Percentiles rank a stretch among this genome's conserved stretches.
phyloP scores from a whole-genome alignment of 768 basidiomycete genomes.

The Mycena galopus region DNA sequence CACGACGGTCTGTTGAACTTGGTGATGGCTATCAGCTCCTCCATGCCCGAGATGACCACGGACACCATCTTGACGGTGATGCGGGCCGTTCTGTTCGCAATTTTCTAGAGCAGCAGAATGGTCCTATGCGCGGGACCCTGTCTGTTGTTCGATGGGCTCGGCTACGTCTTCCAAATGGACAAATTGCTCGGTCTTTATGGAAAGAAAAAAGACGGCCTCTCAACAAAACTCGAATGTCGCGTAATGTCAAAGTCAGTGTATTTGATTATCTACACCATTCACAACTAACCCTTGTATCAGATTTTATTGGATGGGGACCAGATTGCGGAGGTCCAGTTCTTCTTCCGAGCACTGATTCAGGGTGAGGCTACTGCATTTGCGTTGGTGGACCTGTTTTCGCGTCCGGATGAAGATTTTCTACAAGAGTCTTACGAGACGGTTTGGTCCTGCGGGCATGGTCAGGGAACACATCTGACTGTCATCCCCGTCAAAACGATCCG shows the following conservation, averaged over 20 bases:
- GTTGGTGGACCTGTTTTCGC: neutral
- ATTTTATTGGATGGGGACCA: neutral
- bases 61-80: neutral
- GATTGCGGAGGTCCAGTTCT: neutral
- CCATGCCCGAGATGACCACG: conserved; percentile 31
- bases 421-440: neutral
- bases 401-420: neutral
- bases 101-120: conserved; percentile 17
- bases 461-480: neutral
- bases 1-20: neutral
- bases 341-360: neutral
- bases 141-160: conserved; percentile 36
- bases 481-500: neutral
- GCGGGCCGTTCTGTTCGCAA: neutral
- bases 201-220: conserved; percentile 28
- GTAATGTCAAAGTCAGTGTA: conserved; percentile 31
- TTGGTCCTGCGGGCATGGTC: neutral
- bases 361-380: neutral
- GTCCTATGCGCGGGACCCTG: conserved; percentile 15
- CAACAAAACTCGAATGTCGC: conserved; percentile 21
- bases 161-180: conserved; percentile 37
- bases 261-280: neutral
- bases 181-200: conserved; percentile 40
- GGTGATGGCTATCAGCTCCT: neutral
- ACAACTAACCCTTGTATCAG: neutral